Evolutionary conservation across 1,139 yeast species (phyloP).

Genomic region (Nakaseomyces glabratus): DNA sequence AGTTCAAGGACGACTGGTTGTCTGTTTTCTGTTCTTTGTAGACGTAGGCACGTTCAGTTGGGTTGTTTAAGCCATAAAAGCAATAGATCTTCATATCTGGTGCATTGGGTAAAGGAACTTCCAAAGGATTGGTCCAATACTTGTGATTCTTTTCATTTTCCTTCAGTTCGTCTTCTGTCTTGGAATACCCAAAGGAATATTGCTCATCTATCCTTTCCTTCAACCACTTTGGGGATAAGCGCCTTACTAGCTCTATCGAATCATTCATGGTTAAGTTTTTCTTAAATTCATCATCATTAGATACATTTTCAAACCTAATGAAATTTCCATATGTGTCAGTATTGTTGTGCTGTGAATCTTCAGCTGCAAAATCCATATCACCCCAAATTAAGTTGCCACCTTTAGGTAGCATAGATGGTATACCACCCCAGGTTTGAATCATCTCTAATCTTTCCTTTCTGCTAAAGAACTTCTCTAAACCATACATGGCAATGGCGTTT

Average conservation of each 20-base stretch:
- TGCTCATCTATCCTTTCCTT: slow-evolving; percentile 51
- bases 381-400: slow-evolving; percentile 95
- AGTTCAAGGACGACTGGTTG: slow-evolving; percentile 42
- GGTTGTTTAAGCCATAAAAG: slow-evolving; percentile 91
- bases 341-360: slow-evolving; percentile 39
- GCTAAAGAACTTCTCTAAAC: slow-evolving; percentile 86
- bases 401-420: slow-evolving; percentile 92
- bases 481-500: slow-evolving; percentile 87
- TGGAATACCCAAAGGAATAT: slow-evolving; percentile 73
- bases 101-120: slow-evolving; percentile 83
- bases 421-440: slow-evolving; percentile 82
- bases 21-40: slow-evolving; percentile 56
- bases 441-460: slow-evolving; percentile 80
- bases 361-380: slow-evolving; percentile 41
- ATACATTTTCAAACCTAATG: slow-evolving; percentile 48
- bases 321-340: slow-evolving; percentile 57
- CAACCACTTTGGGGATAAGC: slow-evolving; percentile 71
- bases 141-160: slow-evolving; percentile 58
- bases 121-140: slow-evolving; percentile 91
- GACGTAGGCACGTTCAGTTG: slow-evolving; percentile 86
- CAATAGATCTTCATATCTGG: slow-evolving; percentile 86
- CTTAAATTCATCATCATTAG: slow-evolving; percentile 34
- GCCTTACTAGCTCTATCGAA: slow-evolving; percentile 55
- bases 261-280: slow-evolving; percentile 57
- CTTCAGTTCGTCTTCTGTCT: slow-evolving; percentile 46